These are phyloP conservation scores for Entonaema liquescens DNA, from an alignment of 495 filamentous ascomycete genomes.

Conservation along the genomic window DNA sequence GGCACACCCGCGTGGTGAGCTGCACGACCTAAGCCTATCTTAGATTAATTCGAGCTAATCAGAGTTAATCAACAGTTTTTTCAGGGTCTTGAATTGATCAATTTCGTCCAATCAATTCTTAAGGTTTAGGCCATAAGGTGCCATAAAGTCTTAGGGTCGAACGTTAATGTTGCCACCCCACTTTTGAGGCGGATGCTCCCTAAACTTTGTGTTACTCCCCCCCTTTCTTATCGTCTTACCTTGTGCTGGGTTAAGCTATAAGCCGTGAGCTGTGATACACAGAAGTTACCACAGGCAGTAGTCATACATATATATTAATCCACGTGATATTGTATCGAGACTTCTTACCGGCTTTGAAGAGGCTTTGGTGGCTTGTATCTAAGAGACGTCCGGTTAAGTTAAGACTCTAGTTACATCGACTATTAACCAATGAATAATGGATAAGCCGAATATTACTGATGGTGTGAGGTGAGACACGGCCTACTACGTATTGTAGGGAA, in stretches of 20 bases:
- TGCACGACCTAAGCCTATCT: conserved; percentile 14
- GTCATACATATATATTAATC: conserved; percentile 14
- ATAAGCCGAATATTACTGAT: background rate
- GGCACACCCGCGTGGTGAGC: conserved; percentile 4
- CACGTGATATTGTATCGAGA: conserved; percentile 23
- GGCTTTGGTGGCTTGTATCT: background rate
- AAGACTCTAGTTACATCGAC: background rate
- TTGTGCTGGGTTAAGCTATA: background rate
- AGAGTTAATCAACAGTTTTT: conserved; percentile 9
- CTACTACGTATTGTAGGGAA: background rate
- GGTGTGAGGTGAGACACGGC: background rate
- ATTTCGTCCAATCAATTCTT: conserved; percentile 31
- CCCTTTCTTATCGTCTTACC: background rate
- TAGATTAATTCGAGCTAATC: conserved; percentile 14
- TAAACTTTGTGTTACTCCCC: conserved; percentile 11
- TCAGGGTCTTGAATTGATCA: conserved; percentile 27
- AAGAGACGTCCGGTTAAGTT: background rate
- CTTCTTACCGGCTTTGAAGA: too few relatives aligned
- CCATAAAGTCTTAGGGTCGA: conserved; percentile 15
- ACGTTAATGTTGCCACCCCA: conserved; percentile 36
- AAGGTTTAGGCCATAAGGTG: conserved; percentile 7
- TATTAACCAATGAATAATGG: background rate
- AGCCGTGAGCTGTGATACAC: background rate
- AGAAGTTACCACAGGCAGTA: background rate
- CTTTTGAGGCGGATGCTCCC: conserved; percentile 16